A percentile compares a stretch with the other conserved stretches of the same genome.
Conservation (phyloP, 176 grass and related monocot genomes). For the Triticum urartu region DNA sequence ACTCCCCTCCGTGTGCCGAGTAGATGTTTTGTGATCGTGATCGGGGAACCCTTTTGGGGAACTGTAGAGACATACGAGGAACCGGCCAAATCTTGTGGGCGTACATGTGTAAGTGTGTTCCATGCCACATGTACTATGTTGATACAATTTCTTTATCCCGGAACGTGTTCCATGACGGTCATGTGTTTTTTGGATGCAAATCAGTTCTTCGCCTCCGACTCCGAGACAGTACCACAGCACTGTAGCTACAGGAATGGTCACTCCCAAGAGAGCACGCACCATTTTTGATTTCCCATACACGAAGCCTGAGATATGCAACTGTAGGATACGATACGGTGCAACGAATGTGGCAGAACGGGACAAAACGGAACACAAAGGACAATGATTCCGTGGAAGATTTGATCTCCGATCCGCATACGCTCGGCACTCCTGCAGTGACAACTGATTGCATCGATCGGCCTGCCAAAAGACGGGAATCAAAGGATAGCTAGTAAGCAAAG, state of each 20-base stretch:
- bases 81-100: neutral
- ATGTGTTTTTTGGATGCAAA: neutral
- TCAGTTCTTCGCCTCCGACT: no score
- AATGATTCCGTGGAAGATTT: slow-evolving; percentile 24
- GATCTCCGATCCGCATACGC: neutral
- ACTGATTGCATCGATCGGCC: neutral
- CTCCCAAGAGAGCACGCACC: neutral
- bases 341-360: neutral
- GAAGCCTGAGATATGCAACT: neutral
- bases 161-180: neutral
- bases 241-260: neutral
- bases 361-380: slow-evolving; percentile 1
- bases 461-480: neutral
- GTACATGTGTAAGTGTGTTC: neutral
- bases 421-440: neutral
- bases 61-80: no score
- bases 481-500: neutral
- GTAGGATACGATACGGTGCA: slow-evolving; percentile 22
- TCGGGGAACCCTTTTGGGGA: no score
- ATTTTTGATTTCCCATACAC: neutral
- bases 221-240: neutral
- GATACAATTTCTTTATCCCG: neutral
- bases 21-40: no score
- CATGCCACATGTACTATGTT: neutral
- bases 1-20: no score